Percentiles rank a stretch among this genome's conserved stretches.
These are phyloP conservation scores for Saccharomyces hybrid DNA, from an alignment of 1,139 yeast species.

Conservation along the genomic window DNA sequence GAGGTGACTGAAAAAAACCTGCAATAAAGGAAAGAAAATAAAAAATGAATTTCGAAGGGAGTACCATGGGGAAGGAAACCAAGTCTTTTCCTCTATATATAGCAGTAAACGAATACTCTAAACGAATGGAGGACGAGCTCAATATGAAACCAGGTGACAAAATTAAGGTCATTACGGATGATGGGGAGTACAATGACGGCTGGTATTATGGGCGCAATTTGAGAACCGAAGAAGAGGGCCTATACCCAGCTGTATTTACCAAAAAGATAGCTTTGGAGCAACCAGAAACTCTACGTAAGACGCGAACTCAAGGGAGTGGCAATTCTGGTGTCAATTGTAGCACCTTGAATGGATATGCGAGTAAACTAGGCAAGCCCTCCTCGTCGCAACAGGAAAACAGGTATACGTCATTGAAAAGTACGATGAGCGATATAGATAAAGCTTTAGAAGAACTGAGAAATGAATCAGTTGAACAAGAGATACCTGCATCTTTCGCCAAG, in stretches of 20 bases:
- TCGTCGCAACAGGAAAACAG: constrained; percentile 4
- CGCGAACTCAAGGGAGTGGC: not conserved
- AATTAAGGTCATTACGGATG: too few species aligned
- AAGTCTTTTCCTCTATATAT: constrained; percentile 19
- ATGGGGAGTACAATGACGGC: too few species aligned
- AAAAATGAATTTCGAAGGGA: not conserved
- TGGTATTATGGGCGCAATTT: too few species aligned
- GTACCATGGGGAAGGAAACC: not conserved
- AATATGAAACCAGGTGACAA: too few species aligned
- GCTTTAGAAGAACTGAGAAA: constrained; percentile 66
- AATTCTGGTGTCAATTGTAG: not conserved
- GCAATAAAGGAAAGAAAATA: not conserved
- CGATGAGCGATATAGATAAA: constrained; percentile 75
- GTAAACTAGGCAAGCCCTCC: not conserved
- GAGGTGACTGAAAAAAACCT: not conserved
- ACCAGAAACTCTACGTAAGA: not conserved
- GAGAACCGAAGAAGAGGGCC: too few species aligned
- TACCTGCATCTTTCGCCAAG: not conserved
- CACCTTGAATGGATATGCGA: constrained; percentile 4
- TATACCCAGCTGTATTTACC: too few species aligned
- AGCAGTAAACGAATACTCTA: too few species aligned
- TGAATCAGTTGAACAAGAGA: constrained; percentile 16
- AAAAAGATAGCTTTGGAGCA: constrained; percentile 9
- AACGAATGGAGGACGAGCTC: too few species aligned
- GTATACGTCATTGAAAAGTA: constrained; percentile 40